These are phyloP conservation scores for Carex cristatella DNA, from an alignment of 176 grass and related monocot genomes.

Conservation along the genomic window DNA sequence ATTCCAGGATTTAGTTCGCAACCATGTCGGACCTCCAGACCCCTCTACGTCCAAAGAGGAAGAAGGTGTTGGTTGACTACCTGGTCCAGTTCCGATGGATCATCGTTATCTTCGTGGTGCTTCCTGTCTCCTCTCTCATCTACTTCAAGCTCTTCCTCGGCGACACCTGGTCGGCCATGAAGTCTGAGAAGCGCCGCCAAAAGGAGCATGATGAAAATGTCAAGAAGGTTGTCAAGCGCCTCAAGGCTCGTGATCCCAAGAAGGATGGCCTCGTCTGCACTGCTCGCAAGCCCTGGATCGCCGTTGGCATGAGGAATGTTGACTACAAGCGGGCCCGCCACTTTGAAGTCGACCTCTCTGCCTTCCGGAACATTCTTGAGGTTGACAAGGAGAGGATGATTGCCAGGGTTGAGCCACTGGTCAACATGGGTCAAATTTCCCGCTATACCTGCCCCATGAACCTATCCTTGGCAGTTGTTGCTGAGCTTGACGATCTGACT, in stretches of 20 bases:
- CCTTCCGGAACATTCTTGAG: conserved; percentile 82
- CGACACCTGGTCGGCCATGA: conserved; percentile 61
- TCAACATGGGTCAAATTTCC: conserved; percentile 90
- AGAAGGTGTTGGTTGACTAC: conserved; percentile 71
- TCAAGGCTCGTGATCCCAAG: conserved; percentile 83
- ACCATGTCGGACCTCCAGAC: conserved; percentile 62
- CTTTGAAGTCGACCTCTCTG: conserved; percentile 88
- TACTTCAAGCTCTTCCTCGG: conserved; percentile 69
- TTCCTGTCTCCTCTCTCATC: conserved; percentile 55
- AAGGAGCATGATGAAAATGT: conserved; percentile 72
- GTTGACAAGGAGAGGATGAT: conserved; percentile 78
- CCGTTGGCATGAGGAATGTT: conserved; percentile 88
- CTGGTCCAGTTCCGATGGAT: conserved; percentile 84
- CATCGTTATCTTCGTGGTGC: conserved; percentile 68
- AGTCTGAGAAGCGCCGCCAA: conserved; percentile 65
- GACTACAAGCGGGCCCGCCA: conserved; percentile 89
- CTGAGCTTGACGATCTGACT: conserved; percentile 93
- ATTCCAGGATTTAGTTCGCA: conserved; percentile 28
- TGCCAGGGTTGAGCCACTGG: conserved; percentile 75
- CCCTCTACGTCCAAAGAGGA: conserved; percentile 61
- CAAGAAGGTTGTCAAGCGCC: conserved; percentile 70
- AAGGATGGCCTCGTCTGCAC: conserved; percentile 96
- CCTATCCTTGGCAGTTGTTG: conserved; percentile 62
- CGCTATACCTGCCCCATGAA: conserved; percentile 78
- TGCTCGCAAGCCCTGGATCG: conserved; percentile 84